A percentile compares a stretch with the other conserved stretches of the same genome.
Conservation (phyloP, 2,329 filamentous ascomycete species). For the Neoarthrinium moseri region DNA sequence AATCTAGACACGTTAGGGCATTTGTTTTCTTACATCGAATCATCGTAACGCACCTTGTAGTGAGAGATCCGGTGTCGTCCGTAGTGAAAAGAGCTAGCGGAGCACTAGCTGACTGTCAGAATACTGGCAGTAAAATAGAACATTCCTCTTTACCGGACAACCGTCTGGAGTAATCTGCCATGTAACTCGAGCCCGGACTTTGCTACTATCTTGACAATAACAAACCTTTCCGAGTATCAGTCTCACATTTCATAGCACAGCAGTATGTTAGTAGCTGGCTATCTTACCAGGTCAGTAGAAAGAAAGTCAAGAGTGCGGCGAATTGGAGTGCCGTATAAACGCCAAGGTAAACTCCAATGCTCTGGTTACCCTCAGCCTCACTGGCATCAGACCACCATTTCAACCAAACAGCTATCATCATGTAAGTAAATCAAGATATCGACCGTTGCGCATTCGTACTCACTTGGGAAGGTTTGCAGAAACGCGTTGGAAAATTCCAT, state of each 20-base stretch:
- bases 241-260: background rate
- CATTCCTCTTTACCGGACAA: background rate
- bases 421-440: no score
- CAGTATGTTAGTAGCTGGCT: no score
- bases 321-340: conserved; percentile 29
- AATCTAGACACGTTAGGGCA: background rate
- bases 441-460: no score
- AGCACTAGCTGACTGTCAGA: background rate
- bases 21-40: background rate
- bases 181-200: conserved; percentile 6
- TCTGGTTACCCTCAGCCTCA: conserved; percentile 32
- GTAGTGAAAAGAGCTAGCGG: conserved; percentile 1
- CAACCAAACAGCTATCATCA: conserved; percentile 39
- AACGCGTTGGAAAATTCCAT: conserved; percentile 6
- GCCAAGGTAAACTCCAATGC: conserved; percentile 34
- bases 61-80: conserved; percentile 6
- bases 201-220: conserved; percentile 1
- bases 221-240: background rate
- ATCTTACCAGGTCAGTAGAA: conserved; percentile 21
- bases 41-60: conserved; percentile 1
- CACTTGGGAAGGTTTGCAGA: conserved; percentile 5
- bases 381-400: conserved; percentile 47
- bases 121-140: background rate
- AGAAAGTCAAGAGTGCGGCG: conserved; percentile 20
- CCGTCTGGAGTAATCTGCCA: background rate